Evolutionary conservation across 176 grass and related monocot genomes (phyloP).

Genomic region (Aegilops tauschii): DNA sequence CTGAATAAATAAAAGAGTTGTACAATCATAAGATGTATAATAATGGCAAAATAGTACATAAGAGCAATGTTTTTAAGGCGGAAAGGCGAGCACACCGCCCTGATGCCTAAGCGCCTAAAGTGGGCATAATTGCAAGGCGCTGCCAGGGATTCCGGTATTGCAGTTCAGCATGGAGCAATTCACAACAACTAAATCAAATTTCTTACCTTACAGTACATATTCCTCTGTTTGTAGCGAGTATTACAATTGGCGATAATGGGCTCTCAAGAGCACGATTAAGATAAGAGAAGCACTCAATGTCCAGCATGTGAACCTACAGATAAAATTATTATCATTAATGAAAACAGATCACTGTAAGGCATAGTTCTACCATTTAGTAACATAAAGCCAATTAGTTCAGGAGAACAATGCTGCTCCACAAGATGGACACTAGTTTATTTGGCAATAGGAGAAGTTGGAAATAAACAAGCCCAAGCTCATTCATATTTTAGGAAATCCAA

Average conservation of each 20-base stretch:
- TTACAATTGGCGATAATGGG: slow-evolving; percentile 83
- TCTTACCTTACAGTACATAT: slow-evolving; percentile 90
- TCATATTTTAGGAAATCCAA: not conserved
- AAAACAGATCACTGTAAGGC: not conserved
- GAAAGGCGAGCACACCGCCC: no score
- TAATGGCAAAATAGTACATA: not conserved
- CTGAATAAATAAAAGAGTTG: slow-evolving; percentile 37
- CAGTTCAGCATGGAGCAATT: not conserved
- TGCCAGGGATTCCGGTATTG: not conserved
- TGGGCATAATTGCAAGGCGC: no score
- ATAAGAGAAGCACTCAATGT: slow-evolving; percentile 97
- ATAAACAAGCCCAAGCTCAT: not conserved
- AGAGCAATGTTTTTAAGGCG: no score
- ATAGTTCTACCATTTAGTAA: slow-evolving; percentile 15
- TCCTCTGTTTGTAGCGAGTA: slow-evolving; percentile 91
- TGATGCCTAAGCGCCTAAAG: no score
- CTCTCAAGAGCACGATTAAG: slow-evolving; percentile 95
- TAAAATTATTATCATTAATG: slow-evolving; percentile 6
- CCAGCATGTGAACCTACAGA: slow-evolving; percentile 91
- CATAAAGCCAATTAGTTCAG: not conserved
- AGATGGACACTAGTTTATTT: not conserved
- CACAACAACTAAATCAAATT: not conserved
- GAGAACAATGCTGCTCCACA: not conserved
- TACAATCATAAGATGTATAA: slow-evolving; percentile 26
- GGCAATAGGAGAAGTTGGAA: not conserved